These are phyloP conservation scores for Chlamydomonas sp. DNA, from an alignment of 139 green algal species.

Conservation along the genomic window DNA sequence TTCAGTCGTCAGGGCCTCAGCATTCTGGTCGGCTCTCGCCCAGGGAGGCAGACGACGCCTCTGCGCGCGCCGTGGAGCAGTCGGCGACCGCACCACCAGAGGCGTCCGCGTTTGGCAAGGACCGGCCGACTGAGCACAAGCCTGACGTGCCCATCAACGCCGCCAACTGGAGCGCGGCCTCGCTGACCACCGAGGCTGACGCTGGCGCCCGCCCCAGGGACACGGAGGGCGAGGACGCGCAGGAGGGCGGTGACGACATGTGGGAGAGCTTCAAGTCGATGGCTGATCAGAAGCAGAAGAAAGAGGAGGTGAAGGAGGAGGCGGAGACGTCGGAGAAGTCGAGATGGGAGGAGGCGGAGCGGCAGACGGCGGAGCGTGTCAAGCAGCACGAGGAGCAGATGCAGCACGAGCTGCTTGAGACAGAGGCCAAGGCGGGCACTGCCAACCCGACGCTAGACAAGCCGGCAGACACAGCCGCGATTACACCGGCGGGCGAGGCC, in stretches of 20 bases:
- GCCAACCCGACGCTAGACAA: slow-evolving; percentile 24
- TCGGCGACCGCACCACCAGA: slow-evolving; percentile 12
- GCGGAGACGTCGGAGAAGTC: slow-evolving; percentile 4
- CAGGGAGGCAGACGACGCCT: slow-evolving; percentile 8
- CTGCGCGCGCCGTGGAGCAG: slow-evolving; percentile 15
- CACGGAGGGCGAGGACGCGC: too few species aligned
- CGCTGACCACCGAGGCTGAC: background rate
- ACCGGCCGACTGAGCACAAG: slow-evolving; percentile 16
- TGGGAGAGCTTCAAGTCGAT: slow-evolving; percentile 24
- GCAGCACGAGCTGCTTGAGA: slow-evolving; percentile 26
- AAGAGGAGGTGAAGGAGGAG: slow-evolving; percentile 7
- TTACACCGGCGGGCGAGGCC: slow-evolving; percentile 8
- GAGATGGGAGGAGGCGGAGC: slow-evolving; percentile 10
- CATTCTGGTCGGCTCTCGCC: slow-evolving; percentile 15
- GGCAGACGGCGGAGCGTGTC: slow-evolving; percentile 11
- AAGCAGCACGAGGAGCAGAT: slow-evolving; percentile 25
- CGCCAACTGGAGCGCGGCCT: slow-evolving; percentile 24
- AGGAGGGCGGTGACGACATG: slow-evolving; percentile 16
- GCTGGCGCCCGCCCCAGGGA: background rate
- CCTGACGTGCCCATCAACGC: slow-evolving; percentile 19
- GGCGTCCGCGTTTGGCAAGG: slow-evolving; percentile 19
- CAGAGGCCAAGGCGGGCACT: slow-evolving; percentile 22
- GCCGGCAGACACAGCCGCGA: background rate
- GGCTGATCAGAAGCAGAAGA: slow-evolving; percentile 17
- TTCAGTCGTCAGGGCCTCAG: background rate